Evolutionary conservation across 2,329 filamentous ascomycete species (phyloP), one percentile per base, ranked within the genome.

Genomic region (Aspergillus pseudotamarii): DNA sequence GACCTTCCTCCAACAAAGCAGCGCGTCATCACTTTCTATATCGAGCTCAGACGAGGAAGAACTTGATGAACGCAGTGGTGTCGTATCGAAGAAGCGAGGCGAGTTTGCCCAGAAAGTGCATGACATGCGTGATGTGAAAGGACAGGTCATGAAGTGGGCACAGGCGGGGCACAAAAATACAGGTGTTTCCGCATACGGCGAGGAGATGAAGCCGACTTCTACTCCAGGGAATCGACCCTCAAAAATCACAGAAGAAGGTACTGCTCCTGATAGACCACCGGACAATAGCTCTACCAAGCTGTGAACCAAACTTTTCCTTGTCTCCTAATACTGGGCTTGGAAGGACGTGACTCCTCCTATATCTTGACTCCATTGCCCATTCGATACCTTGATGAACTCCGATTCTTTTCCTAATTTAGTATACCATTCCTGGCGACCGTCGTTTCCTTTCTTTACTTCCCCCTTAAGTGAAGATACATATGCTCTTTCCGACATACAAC

Each of bases 11-110:
- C 86, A 89, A 67, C 76, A 77, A 48, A 80, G 82, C 60, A 81
- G 75, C 41, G 77, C 75, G 16, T 78, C 78, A 69, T 83, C 69
- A 75, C 77, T 71, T 73, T 88, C 74, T 32, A 84, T 72, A 75
- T 88, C 74, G 36, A 86, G 82, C 61, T 84, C 81, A 11, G 88
- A 89, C 55, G 84, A 86, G 62, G 84, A 88, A 54, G 83, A 86
- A 60, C 75, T 89, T 9, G 84, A 88, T 58, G 79, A 77, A 59
- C 75, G 71, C 38, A 72, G 65, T 58, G 74, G 71, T 2, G 50
- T 66, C 30, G 6, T 59, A 19, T 45, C 59, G 14, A 73, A 73
- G 46, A 68, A 70, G 32, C 69, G 75, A 26, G 69, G 72, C 3
- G 73, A 74, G n/a, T 60, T 75, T 43, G 61, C 69, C 6, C 69